These are phyloP conservation scores for Lecanicillium sp. DNA, from an alignment of 2,329 filamentous ascomycete genomes.

Conservation along the genomic window DNA sequence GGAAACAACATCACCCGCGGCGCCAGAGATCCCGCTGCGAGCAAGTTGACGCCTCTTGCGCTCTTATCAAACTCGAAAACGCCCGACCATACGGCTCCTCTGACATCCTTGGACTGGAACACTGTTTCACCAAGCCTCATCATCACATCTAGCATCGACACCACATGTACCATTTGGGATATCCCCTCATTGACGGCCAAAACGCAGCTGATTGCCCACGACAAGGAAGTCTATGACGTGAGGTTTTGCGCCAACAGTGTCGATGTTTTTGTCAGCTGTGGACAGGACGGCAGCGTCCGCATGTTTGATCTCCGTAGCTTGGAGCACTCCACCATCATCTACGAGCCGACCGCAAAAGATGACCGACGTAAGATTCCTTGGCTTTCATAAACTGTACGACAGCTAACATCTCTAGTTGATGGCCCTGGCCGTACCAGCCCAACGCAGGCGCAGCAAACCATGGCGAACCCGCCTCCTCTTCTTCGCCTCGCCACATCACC, in stretches of 20 bases:
- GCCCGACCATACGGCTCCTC: constrained; percentile 91
- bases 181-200: constrained; percentile 97
- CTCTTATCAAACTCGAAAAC: constrained; percentile 97
- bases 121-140: constrained; percentile 94
- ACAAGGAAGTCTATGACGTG: constrained; percentile 98
- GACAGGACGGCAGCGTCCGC: constrained; percentile 91
- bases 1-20: constrained; percentile 64
- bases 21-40: constrained; percentile 50
- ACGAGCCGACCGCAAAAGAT: constrained; percentile 89
- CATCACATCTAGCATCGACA: constrained; percentile 98
- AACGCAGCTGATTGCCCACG: constrained; percentile 95
- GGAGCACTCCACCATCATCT: constrained; percentile 98
- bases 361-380: constrained; percentile 51
- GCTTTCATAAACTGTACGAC: neutral
- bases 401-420: constrained; percentile 36
- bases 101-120: constrained; percentile 98
- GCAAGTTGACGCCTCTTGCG: constrained; percentile 87
- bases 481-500: constrained; percentile 83
- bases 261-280: constrained; percentile 98
- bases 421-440: constrained; percentile 63
- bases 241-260: constrained; percentile 96
- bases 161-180: constrained; percentile 99
- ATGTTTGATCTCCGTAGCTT: constrained; percentile 98
- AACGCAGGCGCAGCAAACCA: constrained; percentile 69
- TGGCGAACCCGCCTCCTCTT: constrained; percentile 70